These are phyloP conservation scores for Pythium aquatile DNA, from an alignment of 352 stramenopile species.

Conservation along the genomic window DNA sequence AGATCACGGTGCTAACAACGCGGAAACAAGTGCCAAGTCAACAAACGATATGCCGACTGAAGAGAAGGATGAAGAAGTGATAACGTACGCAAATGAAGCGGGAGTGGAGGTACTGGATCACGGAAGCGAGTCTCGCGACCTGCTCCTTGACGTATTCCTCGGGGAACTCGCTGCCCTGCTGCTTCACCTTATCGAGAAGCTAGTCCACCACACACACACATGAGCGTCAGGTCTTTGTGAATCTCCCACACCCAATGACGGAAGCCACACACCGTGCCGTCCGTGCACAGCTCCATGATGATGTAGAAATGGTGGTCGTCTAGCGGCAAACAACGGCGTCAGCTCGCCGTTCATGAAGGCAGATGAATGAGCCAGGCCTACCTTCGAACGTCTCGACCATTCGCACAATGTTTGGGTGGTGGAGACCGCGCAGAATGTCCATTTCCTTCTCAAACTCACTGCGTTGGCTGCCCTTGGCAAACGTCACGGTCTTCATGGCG, in stretches of 20 bases:
- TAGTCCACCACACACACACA: constrained; percentile 15
- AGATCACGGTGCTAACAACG: constrained; percentile 62
- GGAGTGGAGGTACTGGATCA: constrained; percentile 79
- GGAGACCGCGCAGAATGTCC: constrained; percentile 65
- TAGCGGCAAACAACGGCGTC: not conserved
- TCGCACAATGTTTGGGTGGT: constrained; percentile 79
- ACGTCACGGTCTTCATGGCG: constrained; percentile 80
- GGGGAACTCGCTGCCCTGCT: constrained; percentile 39
- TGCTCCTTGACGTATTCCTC: constrained; percentile 60
- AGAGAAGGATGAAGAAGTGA: too few relatives aligned
- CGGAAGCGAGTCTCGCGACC: constrained; percentile 63
- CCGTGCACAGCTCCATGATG: constrained; percentile 80
- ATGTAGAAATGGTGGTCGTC: constrained; percentile 79
- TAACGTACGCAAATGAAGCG: constrained; percentile 73
- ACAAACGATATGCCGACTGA: too few relatives aligned
- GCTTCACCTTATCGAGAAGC: constrained; percentile 65
- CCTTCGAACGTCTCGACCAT: constrained; percentile 79
- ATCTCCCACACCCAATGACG: not conserved
- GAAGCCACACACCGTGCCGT: constrained; percentile 44
- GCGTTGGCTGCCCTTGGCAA: constrained; percentile 55
- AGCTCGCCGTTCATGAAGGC: not conserved
- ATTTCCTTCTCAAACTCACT: constrained; percentile 80
- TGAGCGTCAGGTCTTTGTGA: not conserved
- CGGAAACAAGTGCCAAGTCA: too few relatives aligned
- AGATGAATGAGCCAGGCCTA: not conserved